Percentiles rank a stretch among this genome's conserved stretches.
These are phyloP conservation scores for Erodium moschatum DNA, from an alignment of 441 rosid species.

Conservation along the genomic window DNA sequence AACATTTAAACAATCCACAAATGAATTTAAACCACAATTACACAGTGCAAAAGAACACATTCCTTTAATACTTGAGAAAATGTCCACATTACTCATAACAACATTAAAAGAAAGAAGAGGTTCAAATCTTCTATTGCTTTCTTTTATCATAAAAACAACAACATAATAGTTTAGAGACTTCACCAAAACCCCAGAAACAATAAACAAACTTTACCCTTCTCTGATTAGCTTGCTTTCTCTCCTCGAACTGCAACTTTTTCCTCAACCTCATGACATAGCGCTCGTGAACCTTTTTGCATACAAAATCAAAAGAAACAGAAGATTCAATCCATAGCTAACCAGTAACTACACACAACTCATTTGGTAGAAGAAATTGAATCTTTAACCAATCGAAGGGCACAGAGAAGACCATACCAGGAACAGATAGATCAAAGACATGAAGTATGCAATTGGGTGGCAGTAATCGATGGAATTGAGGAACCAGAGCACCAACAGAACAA, in stretches of 20 bases:
- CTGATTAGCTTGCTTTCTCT: conserved; percentile 54
- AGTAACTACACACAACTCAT: background rate
- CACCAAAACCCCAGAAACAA: background rate
- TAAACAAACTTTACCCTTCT: conserved; percentile 43
- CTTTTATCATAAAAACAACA: too few species aligned
- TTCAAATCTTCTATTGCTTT: background rate
- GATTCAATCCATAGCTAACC: background rate
- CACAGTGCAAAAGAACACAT: too few species aligned
- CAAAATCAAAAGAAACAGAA: conserved; percentile 5
- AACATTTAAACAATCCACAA: background rate
- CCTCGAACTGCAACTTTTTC: conserved; percentile 58
- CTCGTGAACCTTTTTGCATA: conserved; percentile 51
- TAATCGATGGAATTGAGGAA: conserved; percentile 16
- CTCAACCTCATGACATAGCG: conserved; percentile 53
- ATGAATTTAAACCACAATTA: background rate
- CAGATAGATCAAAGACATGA: conserved; percentile 39
- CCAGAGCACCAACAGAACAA: conserved; percentile 23
- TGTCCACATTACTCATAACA: too few species aligned
- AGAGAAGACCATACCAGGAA: conserved; percentile 40
- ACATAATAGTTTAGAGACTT: background rate
- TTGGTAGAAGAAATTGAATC: background rate
- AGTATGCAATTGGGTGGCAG: conserved; percentile 18
- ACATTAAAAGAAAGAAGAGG: background rate
- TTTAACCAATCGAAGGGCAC: background rate
- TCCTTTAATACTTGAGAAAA: too few species aligned